Conservation (phyloP, 371 early-diverging fungal genomes). For the Cokeromyces recurvatus region DNA sequence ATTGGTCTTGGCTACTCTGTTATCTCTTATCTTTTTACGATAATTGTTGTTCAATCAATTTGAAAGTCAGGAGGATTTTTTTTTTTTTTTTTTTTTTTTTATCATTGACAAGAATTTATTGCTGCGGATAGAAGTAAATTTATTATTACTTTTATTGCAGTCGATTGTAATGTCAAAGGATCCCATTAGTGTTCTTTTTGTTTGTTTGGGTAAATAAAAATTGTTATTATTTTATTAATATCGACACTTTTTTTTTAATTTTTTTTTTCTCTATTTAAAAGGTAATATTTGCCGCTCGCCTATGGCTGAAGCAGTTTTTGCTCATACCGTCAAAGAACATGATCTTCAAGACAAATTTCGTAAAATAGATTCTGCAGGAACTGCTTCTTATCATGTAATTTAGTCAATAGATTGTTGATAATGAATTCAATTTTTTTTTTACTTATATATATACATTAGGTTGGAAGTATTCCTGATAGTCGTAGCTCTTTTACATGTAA, state of each 20-base stretch:
- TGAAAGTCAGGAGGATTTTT: too few relatives aligned
- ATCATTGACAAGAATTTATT: too few relatives aligned
- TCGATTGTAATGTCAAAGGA: slow-evolving; percentile 21
- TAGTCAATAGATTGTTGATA: background rate
- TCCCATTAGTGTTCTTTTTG: slow-evolving; percentile 60
- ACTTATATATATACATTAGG: slow-evolving; percentile 14
- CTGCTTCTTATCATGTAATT: slow-evolving; percentile 73
- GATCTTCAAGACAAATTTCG: slow-evolving; percentile 55
- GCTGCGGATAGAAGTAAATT: too few relatives aligned
- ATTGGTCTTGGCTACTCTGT: too few relatives aligned
- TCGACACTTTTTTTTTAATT: background rate
- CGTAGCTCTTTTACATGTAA: slow-evolving; percentile 70
- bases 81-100: background rate
- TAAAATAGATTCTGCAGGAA: slow-evolving; percentile 87
- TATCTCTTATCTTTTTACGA: too few relatives aligned
- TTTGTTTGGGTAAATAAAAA: slow-evolving; percentile 60
- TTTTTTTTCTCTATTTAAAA: slow-evolving; percentile 1
- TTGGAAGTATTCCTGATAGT: slow-evolving; percentile 70
- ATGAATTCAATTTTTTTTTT: background rate
- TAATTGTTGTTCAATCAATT: too few relatives aligned
- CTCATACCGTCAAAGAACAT: slow-evolving; percentile 58
- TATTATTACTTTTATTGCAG: background rate
- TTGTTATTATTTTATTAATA: background rate
- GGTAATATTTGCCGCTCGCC: slow-evolving; percentile 89
- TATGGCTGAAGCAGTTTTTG: slow-evolving; percentile 94